Evolutionary conservation across 148 eudicot genomes (phyloP).

Genomic region (Cornus kousa): DNA sequence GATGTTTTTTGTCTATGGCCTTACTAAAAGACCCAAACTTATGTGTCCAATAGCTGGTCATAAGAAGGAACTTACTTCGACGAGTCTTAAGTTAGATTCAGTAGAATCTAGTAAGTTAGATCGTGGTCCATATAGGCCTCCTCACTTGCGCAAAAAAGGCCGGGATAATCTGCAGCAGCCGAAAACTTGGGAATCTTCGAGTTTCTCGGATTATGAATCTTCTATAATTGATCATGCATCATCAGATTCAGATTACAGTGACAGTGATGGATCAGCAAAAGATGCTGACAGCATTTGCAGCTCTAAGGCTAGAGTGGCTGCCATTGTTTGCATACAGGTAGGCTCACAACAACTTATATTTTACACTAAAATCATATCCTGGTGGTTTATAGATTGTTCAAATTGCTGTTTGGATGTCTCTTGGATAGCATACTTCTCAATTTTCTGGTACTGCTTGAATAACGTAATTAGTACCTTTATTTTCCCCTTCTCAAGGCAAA

Average conservation of each 20-base stretch:
- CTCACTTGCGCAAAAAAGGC: constrained; percentile 73
- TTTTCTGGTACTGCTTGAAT: not conserved
- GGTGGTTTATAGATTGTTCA: not conserved
- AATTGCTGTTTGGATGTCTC: not conserved
- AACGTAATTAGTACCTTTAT: not conserved
- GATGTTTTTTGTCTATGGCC: constrained; percentile 74
- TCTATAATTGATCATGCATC: constrained; percentile 43
- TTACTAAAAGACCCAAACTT: constrained; percentile 35
- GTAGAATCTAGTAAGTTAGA: constrained; percentile 39
- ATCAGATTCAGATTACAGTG: constrained; percentile 95
- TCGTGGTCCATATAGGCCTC: constrained; percentile 84
- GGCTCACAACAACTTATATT: constrained; percentile 10
- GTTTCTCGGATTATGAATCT: constrained; percentile 43
- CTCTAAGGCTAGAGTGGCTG: constrained; percentile 81
- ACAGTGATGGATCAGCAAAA: constrained; percentile 56
- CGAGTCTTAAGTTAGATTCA: constrained; percentile 18
- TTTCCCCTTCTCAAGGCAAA: too few relatives aligned
- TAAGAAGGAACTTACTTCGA: constrained; percentile 35
- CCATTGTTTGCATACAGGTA: constrained; percentile 90
- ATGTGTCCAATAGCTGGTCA: constrained; percentile 27
- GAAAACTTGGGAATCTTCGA: constrained; percentile 27
- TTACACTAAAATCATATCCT: not conserved
- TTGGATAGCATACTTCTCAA: not conserved
- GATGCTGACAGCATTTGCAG: constrained; percentile 37
- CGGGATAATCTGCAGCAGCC: constrained; percentile 30